Percentiles rank a stretch among this genome's conserved stretches.
Conservation (phyloP, 2,329 filamentous ascomycete genomes). For the Rasamsonia emersonii region DNA sequence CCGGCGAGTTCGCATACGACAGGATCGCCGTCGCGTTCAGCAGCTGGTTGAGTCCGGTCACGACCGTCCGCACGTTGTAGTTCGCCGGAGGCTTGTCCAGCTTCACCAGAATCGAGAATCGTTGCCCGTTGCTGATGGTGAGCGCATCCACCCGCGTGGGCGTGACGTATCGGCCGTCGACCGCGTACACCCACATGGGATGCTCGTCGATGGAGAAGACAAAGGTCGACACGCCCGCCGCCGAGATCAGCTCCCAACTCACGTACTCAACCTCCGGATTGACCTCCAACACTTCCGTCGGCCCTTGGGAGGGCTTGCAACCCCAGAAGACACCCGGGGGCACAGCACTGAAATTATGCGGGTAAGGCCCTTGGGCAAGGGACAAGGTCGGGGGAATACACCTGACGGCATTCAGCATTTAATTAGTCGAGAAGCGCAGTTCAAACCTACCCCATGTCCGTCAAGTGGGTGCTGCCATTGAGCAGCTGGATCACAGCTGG, state of each 20-base stretch:
- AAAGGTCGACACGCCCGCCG: conserved; percentile 20
- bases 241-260: conserved; percentile 30
- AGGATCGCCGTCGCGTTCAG: conserved; percentile 46
- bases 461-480: conserved; percentile 5
- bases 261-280: conserved; percentile 22
- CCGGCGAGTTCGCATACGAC: conserved; percentile 25
- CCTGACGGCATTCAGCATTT: conserved; percentile 1
- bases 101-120: conserved; percentile 33
- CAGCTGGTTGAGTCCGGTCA: conserved; percentile 44
- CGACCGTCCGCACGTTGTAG: conserved; percentile 48
- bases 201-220: conserved; percentile 36
- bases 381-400: conserved; percentile 1
- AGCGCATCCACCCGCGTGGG: conserved; percentile 27
- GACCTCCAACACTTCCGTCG: conserved; percentile 21
- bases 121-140: conserved; percentile 26
- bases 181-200: conserved; percentile 34
- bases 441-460: conserved; percentile 2
- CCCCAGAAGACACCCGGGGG: conserved; percentile 1
- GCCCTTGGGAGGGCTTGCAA: conserved; percentile 13
- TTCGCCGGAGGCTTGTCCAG: conserved; percentile 37
- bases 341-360: conserved; percentile 3
- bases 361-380: conserved; percentile 1
- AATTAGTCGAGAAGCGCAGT: background rate
- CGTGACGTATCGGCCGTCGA: conserved; percentile 35
- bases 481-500: conserved; percentile 8